phyloP scores from a whole-genome alignment of 2,329 filamentous ascomycete genomes.

The Elsinoe fawcettii region DNA sequence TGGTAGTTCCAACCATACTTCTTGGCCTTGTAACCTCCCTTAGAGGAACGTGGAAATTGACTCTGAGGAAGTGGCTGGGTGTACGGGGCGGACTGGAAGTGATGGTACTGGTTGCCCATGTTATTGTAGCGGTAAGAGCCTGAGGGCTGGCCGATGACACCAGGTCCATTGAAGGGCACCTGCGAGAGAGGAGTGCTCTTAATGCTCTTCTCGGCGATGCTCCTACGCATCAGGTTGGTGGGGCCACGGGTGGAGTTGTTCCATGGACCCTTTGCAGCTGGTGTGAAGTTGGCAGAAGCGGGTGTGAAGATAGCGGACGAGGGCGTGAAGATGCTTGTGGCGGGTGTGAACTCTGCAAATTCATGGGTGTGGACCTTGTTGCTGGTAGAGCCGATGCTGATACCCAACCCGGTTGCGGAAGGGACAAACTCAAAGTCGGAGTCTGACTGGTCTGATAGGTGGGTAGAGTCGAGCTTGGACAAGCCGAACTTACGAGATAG shows the following conservation, averaged over 20 bases:
- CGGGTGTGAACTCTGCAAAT: neutral
- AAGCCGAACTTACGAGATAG: neutral
- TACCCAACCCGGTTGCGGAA: neutral
- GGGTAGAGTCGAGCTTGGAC: neutral
- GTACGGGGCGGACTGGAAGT: slow-evolving; percentile 8
- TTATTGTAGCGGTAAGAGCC: slow-evolving; percentile 6
- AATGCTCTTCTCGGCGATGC: neutral
- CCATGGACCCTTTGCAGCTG: neutral
- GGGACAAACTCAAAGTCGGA: neutral
- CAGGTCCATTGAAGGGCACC: slow-evolving; percentile 13
- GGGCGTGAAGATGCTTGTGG: neutral
- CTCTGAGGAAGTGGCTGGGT: slow-evolving; percentile 8
- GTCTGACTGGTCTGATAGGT: neutral
- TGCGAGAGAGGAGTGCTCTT: slow-evolving; percentile 1
- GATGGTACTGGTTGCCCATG: slow-evolving; percentile 7
- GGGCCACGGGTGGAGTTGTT: neutral
- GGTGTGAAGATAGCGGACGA: neutral
- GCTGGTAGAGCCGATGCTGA: neutral
- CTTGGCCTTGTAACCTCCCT: neutral
- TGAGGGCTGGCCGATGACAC: slow-evolving; percentile 15
- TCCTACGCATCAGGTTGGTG: slow-evolving; percentile 2
- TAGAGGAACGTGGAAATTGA: slow-evolving; percentile 6
- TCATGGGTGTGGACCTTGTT: neutral
- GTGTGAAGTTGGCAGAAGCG: neutral
- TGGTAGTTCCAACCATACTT: neutral